A percentile compares a stretch with the other conserved stretches of the same genome.
Evolutionary conservation across 2,329 filamentous ascomycete species (phyloP).

Genomic region (Elsinoe australis): DNA sequence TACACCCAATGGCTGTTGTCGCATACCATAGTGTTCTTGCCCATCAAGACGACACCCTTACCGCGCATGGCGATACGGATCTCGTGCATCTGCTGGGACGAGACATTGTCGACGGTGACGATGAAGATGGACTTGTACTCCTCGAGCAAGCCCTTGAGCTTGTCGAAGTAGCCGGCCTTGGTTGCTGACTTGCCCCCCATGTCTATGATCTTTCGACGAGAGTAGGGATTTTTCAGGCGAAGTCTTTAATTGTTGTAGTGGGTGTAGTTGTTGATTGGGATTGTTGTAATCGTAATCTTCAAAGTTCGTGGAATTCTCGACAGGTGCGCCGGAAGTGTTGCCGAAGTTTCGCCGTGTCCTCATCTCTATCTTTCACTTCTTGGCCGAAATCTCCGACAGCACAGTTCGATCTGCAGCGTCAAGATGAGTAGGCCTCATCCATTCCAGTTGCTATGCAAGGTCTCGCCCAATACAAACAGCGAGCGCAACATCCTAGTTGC

Average conservation of each 20-base stretch:
- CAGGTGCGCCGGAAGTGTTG: too few relatives aligned
- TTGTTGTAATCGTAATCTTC: neutral
- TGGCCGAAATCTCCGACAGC: too few relatives aligned
- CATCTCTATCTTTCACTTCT: too few relatives aligned
- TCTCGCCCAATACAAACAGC: neutral
- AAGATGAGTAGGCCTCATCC: neutral
- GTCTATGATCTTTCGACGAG: slow-evolving; percentile 22
- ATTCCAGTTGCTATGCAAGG: slow-evolving; percentile 4
- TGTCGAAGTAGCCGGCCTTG: slow-evolving; percentile 98
- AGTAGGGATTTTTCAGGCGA: slow-evolving; percentile 23
- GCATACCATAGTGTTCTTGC: slow-evolving; percentile 99
- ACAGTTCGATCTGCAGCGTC: too few relatives aligned
- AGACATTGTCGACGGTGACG: slow-evolving; percentile 87
- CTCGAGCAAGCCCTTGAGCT: slow-evolving; percentile 96
- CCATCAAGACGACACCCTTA: slow-evolving; percentile 94
- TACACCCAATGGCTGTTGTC: neutral
- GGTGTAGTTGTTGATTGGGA: slow-evolving; percentile 10
- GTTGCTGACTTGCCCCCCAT: slow-evolving; percentile 65
- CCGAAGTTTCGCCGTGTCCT: too few relatives aligned
- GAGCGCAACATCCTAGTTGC: neutral
- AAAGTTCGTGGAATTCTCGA: too few relatives aligned
- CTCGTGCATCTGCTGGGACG: slow-evolving; percentile 99
- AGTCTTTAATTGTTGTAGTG: slow-evolving; percentile 16
- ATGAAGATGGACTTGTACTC: slow-evolving; percentile 98
- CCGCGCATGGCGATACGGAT: slow-evolving; percentile 87